These are phyloP conservation scores for Ascobolus immersus DNA, from an alignment of 495 filamentous ascomycete species.

Conservation along the genomic window DNA sequence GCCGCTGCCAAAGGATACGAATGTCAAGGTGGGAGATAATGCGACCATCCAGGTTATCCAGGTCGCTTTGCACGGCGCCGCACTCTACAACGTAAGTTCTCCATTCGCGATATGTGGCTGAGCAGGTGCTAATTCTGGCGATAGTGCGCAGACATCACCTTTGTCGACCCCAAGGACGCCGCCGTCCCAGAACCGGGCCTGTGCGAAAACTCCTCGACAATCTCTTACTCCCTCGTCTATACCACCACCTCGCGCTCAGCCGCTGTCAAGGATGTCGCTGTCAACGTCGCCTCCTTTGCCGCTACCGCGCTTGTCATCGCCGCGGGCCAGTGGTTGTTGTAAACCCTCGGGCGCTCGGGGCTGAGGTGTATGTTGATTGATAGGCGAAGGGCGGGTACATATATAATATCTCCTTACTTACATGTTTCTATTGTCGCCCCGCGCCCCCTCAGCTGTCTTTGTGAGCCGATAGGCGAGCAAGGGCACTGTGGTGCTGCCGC, in stretches of 20 bases:
- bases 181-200: conserved; percentile 32
- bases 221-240: conserved; percentile 38
- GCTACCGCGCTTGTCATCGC: background rate
- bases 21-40: conserved; percentile 53
- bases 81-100: conserved; percentile 62
- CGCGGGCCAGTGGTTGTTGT: background rate
- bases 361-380: no score
- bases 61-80: conserved; percentile 65
- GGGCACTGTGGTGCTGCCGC: no score
- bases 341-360: no score
- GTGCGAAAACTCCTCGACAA: conserved; percentile 39
- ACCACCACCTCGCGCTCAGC: conserved; percentile 14
- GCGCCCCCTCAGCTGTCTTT: no score
- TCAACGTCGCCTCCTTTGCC: background rate
- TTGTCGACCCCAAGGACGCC: conserved; percentile 36
- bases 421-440: no score
- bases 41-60: conserved; percentile 91
- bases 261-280: background rate
- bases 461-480: no score
- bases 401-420: no score
- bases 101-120: background rate
- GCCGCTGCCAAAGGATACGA: conserved; percentile 50
- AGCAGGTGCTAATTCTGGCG: conserved; percentile 6
- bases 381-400: no score
- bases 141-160: conserved; percentile 74